Conservation (phyloP, 257 asterid species). For the Solanum chmielewskii region DNA sequence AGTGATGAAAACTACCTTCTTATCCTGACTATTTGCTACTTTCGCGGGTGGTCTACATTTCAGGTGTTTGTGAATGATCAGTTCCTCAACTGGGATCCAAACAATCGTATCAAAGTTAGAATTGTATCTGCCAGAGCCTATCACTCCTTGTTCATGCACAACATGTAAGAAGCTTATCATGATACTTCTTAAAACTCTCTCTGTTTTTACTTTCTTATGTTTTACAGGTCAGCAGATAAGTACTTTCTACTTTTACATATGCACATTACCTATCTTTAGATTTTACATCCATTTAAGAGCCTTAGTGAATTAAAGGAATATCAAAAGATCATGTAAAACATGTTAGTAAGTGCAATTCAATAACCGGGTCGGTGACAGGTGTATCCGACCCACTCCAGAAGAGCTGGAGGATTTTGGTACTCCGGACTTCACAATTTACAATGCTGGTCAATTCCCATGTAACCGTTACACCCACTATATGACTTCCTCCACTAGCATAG, state of each 20-base stretch:
- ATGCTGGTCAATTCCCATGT: slow-evolving; percentile 91
- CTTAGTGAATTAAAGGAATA: neutral
- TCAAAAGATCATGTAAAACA: slow-evolving; percentile 3
- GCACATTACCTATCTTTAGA: neutral
- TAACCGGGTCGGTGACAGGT: slow-evolving; percentile 73
- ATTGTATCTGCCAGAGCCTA: slow-evolving; percentile 95
- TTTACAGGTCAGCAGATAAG: neutral
- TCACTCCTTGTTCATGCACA: slow-evolving; percentile 94
- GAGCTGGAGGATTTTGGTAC: slow-evolving; percentile 86
- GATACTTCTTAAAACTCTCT: neutral
- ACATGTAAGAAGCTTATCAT: slow-evolving; percentile 47
- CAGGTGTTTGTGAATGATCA: slow-evolving; percentile 89
- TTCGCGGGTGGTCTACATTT: neutral
- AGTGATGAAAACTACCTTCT: neutral
- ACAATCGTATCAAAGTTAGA: slow-evolving; percentile 81
- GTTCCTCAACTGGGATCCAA: slow-evolving; percentile 89
- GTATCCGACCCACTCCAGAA: slow-evolving; percentile 86
- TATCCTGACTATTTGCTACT: neutral
- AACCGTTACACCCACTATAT: slow-evolving; percentile 87
- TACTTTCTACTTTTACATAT: neutral
- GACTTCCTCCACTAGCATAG: slow-evolving; percentile 97
- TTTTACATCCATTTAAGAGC: neutral
- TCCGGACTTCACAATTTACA: slow-evolving; percentile 96
- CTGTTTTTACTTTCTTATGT: neutral
- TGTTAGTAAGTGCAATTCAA: slow-evolving; percentile 9